Base-by-base conservation (phyloP, 257 asterid genomes). In the Solanum boliviense region DNA sequence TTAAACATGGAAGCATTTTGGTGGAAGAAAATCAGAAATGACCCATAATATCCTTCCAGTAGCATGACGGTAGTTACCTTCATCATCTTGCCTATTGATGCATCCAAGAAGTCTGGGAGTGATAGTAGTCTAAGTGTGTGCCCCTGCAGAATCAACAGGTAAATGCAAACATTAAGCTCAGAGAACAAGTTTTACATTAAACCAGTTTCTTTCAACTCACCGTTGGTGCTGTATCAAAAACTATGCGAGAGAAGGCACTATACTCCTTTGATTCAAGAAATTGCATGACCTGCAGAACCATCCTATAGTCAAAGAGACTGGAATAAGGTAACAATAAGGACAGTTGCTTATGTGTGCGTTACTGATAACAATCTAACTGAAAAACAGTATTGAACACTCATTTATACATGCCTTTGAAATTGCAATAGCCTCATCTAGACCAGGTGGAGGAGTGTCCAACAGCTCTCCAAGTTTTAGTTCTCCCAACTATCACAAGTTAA, bases 201-300 rank as follows among this genome's bases (percentile, higher is more conserved):
- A 62, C 23, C 67, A 65, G 78, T 62, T 73, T 82, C 86, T 84
- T 78, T 25, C 36, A 78, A 84, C 94, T 90, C 91, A 95, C 98
- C 7, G 98, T 95, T 48, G 98, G 98, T 84, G 97, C 97, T 2
- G 96, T 95, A 86, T 95, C 94, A 88, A 95, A 95, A 86, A 95
- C 95, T 85, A 92, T 92, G 89, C 96, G 93, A 34, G 93, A 91
- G 88, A 92, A 94, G 89, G 70, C 88, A 79, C 84, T 89, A 86
- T 92, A 93, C 79, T 94, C 94, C 38, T 92, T 87, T 39, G 96
- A 94, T 91, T 93, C 98, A 89, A 95, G 92, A 87, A 94, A 92
- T 90, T 94, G 89, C 93, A 94, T 88, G 83, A 95, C 94, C 96
- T 95, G 93, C 87, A 90, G 88, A 90, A 65, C 44, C 62, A 88